Percentiles rank a stretch among this genome's conserved stretches.
These are phyloP conservation scores for Aspergillus japonicus DNA, from an alignment of 2,329 filamentous ascomycete genomes.

Conservation along the genomic window DNA sequence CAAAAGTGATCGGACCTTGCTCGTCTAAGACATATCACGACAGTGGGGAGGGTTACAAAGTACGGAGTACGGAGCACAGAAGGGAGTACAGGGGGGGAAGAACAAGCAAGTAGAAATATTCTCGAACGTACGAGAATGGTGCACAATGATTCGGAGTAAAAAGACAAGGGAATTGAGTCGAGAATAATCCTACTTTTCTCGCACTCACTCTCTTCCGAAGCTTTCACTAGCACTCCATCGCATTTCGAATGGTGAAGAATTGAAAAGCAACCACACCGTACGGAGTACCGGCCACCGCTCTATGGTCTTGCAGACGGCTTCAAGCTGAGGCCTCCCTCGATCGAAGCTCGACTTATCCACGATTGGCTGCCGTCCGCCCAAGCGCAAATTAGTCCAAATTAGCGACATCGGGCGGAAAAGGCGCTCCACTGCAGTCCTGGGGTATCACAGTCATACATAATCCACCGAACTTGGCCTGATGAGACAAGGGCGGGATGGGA, in stretches of 20 bases:
- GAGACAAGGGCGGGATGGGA: conserved; percentile 8
- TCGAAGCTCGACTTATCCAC: not conserved
- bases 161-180: too few species aligned
- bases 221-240: too few species aligned
- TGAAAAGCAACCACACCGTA: too few species aligned
- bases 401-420: not conserved
- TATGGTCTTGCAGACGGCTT: too few species aligned
- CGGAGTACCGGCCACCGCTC: too few species aligned
- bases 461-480: not conserved
- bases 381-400: not conserved
- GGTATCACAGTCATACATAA: not conserved
- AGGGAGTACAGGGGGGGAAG: not conserved
- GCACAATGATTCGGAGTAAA: too few species aligned
- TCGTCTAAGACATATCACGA: conserved; percentile 6
- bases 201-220: too few species aligned
- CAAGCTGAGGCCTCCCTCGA: not conserved
- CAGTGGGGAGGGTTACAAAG: not conserved
- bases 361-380: not conserved
- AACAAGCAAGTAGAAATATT: not conserved
- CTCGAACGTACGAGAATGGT: too few species aligned
- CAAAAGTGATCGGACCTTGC: not conserved
- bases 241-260: too few species aligned
- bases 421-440: not conserved
- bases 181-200: too few species aligned
- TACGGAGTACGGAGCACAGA: not conserved